Base-by-base conservation (phyloP, 805 yeast genomes). In the Wickerhamiella alocasiicola region DNA sequence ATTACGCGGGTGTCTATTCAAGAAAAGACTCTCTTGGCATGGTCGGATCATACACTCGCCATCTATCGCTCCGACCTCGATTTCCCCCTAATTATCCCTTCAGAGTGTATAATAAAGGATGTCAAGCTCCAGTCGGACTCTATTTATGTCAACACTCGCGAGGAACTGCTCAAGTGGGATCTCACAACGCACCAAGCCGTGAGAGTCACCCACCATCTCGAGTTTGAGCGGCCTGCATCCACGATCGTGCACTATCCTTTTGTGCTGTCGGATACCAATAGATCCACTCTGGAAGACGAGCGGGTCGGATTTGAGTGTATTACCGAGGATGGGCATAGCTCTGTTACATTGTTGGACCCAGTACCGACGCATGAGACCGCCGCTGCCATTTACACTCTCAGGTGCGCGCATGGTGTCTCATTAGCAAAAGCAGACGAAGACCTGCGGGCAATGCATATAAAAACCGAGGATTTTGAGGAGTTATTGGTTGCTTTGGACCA, bases 401-500 rank as follows among this genome's bases (percentile, higher is more conserved):
- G 16, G 21, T 28, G 39, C 28, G n/a, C 11, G 2, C n/a, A 17
- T 3, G 27, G 39, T 5, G 4, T 30, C 11, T 30, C 41, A 7
- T 9, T 42, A 13, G 24, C 17, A 13, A 17, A 23, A 2, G 39
- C 41, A 1, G 41, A 31, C 4, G 20, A 31, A 6, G 21, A 23
- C 25, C 44, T 42, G 15, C 31, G 37, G 12, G 17, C 19, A 4
- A 13, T 37, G 30, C 18, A 9, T 5, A 31, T 29, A 3, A 17
- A 19, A 3, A 31, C 28, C 3, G 38, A 38, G n/a, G 25, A 33
- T 25, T 32, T 36, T 23, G 45, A 42, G 31, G 29, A 42, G 16
- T 28, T 42, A 15, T 19, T 31, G 9, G 31, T 42, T 5, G 25
- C 27, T 29, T 16, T 32, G 5, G 19, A 24, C 15, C 15, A 16